phyloP scores from a whole-genome alignment of 2,329 filamentous ascomycete genomes.

The Ophiosphaerella korrae region DNA sequence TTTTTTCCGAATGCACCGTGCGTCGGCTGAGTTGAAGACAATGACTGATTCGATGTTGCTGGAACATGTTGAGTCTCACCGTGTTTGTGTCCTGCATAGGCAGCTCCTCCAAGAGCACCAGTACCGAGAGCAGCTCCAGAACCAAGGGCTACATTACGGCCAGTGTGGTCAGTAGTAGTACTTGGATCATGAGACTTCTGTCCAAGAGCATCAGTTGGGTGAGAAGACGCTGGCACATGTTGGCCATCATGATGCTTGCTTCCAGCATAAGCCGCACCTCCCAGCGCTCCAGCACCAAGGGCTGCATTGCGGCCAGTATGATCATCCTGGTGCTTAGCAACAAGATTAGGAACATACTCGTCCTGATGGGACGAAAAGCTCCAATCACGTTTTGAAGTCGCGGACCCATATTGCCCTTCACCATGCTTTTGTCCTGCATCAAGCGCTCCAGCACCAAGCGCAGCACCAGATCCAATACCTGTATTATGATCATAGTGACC shows the following conservation, averaged over 20 bases:
- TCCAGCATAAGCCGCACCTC: conserved; percentile 17
- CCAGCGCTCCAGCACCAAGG: conserved; percentile 20
- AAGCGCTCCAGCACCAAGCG: conserved; percentile 1
- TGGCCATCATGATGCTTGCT: conserved; percentile 13
- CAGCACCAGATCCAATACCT: neutral
- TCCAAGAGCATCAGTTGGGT: too few relatives aligned
- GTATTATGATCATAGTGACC: conserved; percentile 17
- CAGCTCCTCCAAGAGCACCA: conserved; percentile 1
- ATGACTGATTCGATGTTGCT: conserved; percentile 3
- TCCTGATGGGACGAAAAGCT: too few relatives aligned
- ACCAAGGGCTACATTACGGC: neutral
- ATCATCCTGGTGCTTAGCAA: conserved; percentile 11
- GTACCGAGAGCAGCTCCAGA: conserved; percentile 1
- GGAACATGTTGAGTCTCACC: conserved; percentile 4
- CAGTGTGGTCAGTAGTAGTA: conserved; percentile 6
- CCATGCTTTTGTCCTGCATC: neutral
- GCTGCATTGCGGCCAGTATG: conserved; percentile 28
- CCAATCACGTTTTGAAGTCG: conserved; percentile 1
- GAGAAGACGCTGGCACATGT: conserved; percentile 3
- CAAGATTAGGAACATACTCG: too few relatives aligned
- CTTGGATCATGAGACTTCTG: too few relatives aligned
- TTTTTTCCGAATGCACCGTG: conserved; percentile 2
- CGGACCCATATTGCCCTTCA: conserved; percentile 3
- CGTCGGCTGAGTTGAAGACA: conserved; percentile 1
- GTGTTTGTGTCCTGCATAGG: neutral